phyloP scores from a whole-genome alignment of 129 eudicot genomes.

The Flaveria brownii region DNA sequence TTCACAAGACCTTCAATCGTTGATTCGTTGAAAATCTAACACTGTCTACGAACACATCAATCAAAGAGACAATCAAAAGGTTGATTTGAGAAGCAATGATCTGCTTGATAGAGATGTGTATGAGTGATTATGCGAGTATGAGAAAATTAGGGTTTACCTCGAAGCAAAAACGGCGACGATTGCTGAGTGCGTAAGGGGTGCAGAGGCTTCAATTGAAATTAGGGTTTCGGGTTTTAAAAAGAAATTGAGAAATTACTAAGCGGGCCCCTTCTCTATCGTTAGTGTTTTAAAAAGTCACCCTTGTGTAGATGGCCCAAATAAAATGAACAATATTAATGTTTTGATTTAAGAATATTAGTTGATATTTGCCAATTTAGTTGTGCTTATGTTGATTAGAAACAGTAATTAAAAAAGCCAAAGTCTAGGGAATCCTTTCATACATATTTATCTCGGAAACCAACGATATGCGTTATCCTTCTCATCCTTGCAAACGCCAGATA shows the following conservation, averaged over 20 bases:
- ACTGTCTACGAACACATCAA: background rate
- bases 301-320: background rate
- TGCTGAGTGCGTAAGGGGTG: conserved; percentile 30
- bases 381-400: too few species aligned
- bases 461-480: too few species aligned
- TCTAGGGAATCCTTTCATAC: too few species aligned
- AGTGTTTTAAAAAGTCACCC: background rate
- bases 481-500: too few species aligned
- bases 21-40: conserved; percentile 8
- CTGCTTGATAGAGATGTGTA: background rate
- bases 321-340: background rate
- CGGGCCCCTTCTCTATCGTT: conserved; percentile 1
- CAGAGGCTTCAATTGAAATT: conserved; percentile 8
- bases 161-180: conserved; percentile 26
- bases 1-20: background rate
- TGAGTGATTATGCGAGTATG: too few species aligned
- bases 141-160: conserved; percentile 30
- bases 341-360: background rate
- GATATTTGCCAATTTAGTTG: too few species aligned
- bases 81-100: background rate
- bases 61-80: background rate
- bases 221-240: conserved; percentile 29
- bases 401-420: too few species aligned
- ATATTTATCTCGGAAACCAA: too few species aligned
- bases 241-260: background rate